Evolutionary conservation across 2,329 filamentous ascomycete genomes (phyloP).

Genomic region (Aureobasidium sp.): DNA sequence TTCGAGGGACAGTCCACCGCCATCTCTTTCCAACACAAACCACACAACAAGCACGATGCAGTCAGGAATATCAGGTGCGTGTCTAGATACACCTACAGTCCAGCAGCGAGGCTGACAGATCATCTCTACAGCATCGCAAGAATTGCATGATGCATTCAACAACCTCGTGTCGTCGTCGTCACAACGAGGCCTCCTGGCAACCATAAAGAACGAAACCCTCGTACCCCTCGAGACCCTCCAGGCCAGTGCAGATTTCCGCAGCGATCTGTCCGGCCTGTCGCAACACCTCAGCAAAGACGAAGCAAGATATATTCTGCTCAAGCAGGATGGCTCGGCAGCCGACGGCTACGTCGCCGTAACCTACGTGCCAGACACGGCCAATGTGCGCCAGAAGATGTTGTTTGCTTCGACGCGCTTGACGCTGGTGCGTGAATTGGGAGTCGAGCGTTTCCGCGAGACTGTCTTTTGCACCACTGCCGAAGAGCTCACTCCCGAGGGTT

Average conservation of each 20-base stretch:
- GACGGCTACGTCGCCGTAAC: slow-evolving; percentile 57
- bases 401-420: slow-evolving; percentile 71
- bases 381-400: slow-evolving; percentile 78
- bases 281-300: slow-evolving; percentile 56
- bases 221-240: slow-evolving; percentile 50
- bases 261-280: slow-evolving; percentile 53
- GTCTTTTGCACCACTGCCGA: slow-evolving; percentile 62
- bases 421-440: slow-evolving; percentile 65
- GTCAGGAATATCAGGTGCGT: slow-evolving; percentile 64
- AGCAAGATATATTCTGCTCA: slow-evolving; percentile 67
- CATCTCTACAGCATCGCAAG: slow-evolving; percentile 56
- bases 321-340: slow-evolving; percentile 34
- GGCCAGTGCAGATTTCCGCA: slow-evolving; percentile 28
- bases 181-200: slow-evolving; percentile 62
- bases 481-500: slow-evolving; percentile 62
- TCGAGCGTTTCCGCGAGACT: slow-evolving; percentile 68
- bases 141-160: slow-evolving; percentile 67
- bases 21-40: not conserved
- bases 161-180: slow-evolving; percentile 52
- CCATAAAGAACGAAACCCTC: slow-evolving; percentile 61
- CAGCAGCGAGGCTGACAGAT: not conserved
- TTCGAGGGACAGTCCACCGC: slow-evolving; percentile 7
- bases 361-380: slow-evolving; percentile 69
- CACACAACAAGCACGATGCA: slow-evolving; percentile 48
- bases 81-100: not conserved